These are phyloP conservation scores for Lablab purpureus DNA, from an alignment of 306 rosid species.

Conservation along the genomic window DNA sequence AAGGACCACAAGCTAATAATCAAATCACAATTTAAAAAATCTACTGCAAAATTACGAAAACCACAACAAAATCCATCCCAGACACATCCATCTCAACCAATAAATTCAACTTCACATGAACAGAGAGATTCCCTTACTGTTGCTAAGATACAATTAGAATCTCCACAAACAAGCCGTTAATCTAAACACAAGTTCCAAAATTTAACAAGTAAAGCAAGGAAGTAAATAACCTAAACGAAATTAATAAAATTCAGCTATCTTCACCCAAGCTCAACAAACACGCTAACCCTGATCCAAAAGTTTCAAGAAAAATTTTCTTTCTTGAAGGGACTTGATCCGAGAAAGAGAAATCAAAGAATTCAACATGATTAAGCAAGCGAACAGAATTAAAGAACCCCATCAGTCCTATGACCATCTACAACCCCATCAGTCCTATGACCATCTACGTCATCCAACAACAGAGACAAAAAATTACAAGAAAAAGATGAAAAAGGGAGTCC, in stretches of 20 bases:
- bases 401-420: slow-evolving; percentile 3
- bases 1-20: background rate
- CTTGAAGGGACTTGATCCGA: slow-evolving; percentile 33
- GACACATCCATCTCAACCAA: slow-evolving; percentile 21
- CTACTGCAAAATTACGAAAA: slow-evolving; percentile 31
- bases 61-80: slow-evolving; percentile 29
- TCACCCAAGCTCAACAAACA: slow-evolving; percentile 28
- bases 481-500: background rate
- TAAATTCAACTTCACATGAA: slow-evolving; percentile 30
- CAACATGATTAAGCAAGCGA: slow-evolving; percentile 15
- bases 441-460: background rate
- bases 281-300: slow-evolving; percentile 31
- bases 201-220: slow-evolving; percentile 25
- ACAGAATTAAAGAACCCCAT: slow-evolving; percentile 18
- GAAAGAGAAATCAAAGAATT: slow-evolving; percentile 37
- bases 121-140: slow-evolving; percentile 8
- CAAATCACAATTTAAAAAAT: slow-evolving; percentile 30
- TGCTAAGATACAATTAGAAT: slow-evolving; percentile 17
- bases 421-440: slow-evolving; percentile 18
- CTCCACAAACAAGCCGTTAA: background rate
- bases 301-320: background rate
- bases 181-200: background rate
- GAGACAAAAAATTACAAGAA: slow-evolving; percentile 5
- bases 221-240: slow-evolving; percentile 38
- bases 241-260: slow-evolving; percentile 36